These are phyloP conservation scores for Conticribra guillardii DNA, from an alignment of 108 stramenopile species.

Conservation along the genomic window DNA sequence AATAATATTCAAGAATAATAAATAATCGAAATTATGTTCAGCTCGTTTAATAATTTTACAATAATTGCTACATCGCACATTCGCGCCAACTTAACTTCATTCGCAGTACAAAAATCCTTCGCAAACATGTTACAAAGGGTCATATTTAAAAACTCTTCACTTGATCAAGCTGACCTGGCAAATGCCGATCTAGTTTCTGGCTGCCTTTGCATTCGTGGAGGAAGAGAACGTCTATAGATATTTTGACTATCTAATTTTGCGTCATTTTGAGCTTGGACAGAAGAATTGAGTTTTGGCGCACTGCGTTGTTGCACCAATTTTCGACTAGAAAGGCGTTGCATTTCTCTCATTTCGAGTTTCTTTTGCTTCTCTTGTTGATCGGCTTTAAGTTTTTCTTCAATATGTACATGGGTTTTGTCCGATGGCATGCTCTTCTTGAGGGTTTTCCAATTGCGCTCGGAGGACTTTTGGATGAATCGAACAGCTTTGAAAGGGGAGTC, in stretches of 20 bases:
- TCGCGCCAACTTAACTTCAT: too few relatives aligned
- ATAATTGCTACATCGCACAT: too few relatives aligned
- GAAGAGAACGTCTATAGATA: neutral
- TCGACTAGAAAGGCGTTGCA: neutral
- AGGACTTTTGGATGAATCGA: constrained; percentile 19
- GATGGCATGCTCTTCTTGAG: neutral
- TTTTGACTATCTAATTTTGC: neutral
- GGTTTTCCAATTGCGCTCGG: constrained; percentile 9
- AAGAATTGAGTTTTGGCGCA: too few relatives aligned
- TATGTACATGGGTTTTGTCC: constrained; percentile 1
- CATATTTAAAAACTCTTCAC: neutral
- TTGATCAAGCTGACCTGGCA: constrained; percentile 7
- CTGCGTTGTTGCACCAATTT: neutral
- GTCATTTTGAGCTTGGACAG: neutral
- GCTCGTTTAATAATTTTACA: too few relatives aligned
- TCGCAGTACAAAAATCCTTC: too few relatives aligned
- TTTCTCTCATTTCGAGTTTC: constrained; percentile 3
- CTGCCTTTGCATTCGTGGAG: neutral
- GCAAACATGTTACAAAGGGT: too few relatives aligned
- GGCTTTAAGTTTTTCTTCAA: constrained; percentile 4
- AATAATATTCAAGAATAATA: too few relatives aligned
- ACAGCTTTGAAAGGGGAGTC: constrained; percentile 10
- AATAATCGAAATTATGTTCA: too few relatives aligned
- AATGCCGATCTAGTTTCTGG: neutral
- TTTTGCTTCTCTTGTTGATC: constrained; percentile 19